These are phyloP conservation scores for Cornus suecica DNA, from an alignment of 148 eudicot genomes.

Conservation along the genomic window DNA sequence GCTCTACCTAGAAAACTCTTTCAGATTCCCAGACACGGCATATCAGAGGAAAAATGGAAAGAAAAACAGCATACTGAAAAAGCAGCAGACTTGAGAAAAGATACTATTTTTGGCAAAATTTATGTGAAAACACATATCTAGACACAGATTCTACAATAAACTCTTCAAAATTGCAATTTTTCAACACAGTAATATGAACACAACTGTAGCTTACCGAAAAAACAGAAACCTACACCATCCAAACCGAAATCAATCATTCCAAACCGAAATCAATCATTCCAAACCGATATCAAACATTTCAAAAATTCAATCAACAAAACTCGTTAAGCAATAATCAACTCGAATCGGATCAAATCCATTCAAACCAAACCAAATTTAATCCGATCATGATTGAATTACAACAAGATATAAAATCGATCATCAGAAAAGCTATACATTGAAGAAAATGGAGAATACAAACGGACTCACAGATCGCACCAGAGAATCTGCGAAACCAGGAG, in stretches of 20 bases:
- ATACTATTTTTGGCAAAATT: neutral
- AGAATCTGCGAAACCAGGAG: conserved; percentile 35
- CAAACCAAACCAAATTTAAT: conserved; percentile 7
- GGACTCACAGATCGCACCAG: conserved; percentile 36
- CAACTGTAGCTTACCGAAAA: neutral
- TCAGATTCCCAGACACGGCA: neutral
- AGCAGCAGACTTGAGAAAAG: neutral
- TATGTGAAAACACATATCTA: neutral
- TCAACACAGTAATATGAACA: neutral
- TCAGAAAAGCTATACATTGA: neutral
- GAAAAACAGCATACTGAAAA: conserved; percentile 5
- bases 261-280: neutral
- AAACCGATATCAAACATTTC: neutral
- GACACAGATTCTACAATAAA: neutral
- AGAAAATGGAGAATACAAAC: neutral
- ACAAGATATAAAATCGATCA: conserved; percentile 14
- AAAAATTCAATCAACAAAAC: neutral
- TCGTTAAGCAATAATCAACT: neutral
- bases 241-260: neutral
- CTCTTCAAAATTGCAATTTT: neutral
- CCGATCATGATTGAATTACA: conserved; percentile 8
- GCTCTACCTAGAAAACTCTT: neutral
- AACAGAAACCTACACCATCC: neutral
- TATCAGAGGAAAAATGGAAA: neutral
- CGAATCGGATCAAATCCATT: neutral